Evolutionary conservation across 2,329 filamentous ascomycete genomes (phyloP).

Genomic region (Ceratocystis albifundus): DNA sequence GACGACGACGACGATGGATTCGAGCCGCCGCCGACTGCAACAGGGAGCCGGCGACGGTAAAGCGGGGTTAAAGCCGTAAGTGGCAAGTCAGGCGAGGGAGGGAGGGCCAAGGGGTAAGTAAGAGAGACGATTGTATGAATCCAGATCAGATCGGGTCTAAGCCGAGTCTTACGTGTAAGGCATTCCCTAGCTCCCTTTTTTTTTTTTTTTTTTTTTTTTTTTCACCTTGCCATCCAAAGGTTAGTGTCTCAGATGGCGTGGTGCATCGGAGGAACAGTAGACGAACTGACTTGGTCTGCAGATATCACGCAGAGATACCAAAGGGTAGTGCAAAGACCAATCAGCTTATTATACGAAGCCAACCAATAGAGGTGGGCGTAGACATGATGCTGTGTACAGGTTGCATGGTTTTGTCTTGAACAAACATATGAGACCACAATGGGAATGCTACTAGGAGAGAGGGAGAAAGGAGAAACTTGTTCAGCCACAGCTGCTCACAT

Average conservation of each 20-base stretch:
- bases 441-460: too few species aligned
- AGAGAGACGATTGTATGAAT: background rate
- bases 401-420: too few species aligned
- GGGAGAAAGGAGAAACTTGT: too few species aligned
- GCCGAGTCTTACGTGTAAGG: background rate
- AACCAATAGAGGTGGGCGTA: too few species aligned
- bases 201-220: too few species aligned
- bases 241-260: background rate
- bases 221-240: background rate
- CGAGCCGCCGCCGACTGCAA: conserved; percentile 32
- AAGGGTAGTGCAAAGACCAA: background rate
- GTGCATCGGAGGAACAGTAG: conserved; percentile 2
- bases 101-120: background rate
- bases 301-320: background rate
- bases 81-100: background rate
- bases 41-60: conserved; percentile 16
- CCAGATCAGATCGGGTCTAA: background rate
- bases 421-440: too few species aligned
- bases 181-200: background rate
- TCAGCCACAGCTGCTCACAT: too few species aligned
- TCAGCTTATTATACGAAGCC: background rate
- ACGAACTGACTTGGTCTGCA: background rate
- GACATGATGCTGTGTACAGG: too few species aligned
- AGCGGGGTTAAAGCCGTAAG: background rate
- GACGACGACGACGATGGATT: conserved; percentile 51